Base-by-base conservation (phyloP, 495 filamentous ascomycete genomes). In the Aspergillus kassunensis region DNA sequence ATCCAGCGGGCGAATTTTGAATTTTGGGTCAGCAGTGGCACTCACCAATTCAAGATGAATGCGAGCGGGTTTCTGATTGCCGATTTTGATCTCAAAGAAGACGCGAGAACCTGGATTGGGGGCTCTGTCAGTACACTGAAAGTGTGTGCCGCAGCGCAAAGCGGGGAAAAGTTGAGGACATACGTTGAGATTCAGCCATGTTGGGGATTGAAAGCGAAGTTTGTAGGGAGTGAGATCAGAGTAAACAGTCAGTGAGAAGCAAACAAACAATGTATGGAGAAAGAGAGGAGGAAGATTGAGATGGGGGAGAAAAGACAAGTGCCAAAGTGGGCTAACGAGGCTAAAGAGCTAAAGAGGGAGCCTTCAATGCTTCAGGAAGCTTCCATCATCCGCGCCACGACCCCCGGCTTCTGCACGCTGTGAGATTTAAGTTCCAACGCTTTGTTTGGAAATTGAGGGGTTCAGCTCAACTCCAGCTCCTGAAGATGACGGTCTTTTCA, bases 51-150 rank as follows among this genome's bases (percentile, higher is more conserved):
- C 91, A 55, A 96, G 86, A 33, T 70, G 78, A 66, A 97, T 72
- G 48, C 91, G 86, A 33, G 89, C 90, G 37, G 82, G 76, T 33
- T 80, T 75, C 59, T 83, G 78, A 15, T 78, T 73, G 51, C 86
- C 89, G 59, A 95, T 88, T 54, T 86, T 77, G 62, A 97, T 84
- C 74, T 96, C 90, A 67, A 97, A 91, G 74, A 85, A 96, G 70
- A 91, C 89, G 52, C 87, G 81, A 69, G 81, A 80, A 59, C 65
- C 73, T 74, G 43, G 27, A 44, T 46, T 37, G 37, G 24, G 45
- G 18, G 47, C 37, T 71, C 35, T 62, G 62, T 44, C 16, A 52
- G 44, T 20, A 44, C 20, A 21, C 34, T n/a, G 37, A 37, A 21
- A 19, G 19, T n/a, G 30, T 40, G 15, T 44, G 20, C 15, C 24